Evolutionary conservation across 1,139 yeast species (phyloP).

Genomic region (Pichia sp.): DNA sequence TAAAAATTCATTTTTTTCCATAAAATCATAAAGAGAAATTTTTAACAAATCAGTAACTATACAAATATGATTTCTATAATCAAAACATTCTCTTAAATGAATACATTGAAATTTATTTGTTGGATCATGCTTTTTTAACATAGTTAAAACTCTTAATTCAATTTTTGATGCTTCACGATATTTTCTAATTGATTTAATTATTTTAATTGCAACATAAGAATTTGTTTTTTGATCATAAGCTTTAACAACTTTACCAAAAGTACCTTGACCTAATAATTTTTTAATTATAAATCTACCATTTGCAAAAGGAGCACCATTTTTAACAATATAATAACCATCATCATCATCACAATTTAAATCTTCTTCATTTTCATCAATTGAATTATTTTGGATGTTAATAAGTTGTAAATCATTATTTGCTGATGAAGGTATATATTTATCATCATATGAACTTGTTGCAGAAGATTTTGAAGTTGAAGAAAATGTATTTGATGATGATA

Average conservation of each 20-base stretch:
- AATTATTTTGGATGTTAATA: constrained; percentile 10
- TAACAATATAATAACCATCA: constrained; percentile 78
- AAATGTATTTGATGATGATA: constrained; percentile 4
- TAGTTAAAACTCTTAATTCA: constrained; percentile 72
- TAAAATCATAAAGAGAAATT: constrained; percentile 81
- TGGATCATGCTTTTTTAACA: constrained; percentile 69
- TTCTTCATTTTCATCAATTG: constrained; percentile 11
- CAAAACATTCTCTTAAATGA: constrained; percentile 84
- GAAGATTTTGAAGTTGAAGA: constrained; percentile 17
- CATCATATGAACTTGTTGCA: constrained; percentile 21
- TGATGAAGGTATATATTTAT: background rate
- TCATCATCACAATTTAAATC: constrained; percentile 51
- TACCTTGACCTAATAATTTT: constrained; percentile 86
- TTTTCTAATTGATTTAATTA: constrained; percentile 73
- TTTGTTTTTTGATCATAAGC: constrained; percentile 54
- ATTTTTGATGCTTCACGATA: constrained; percentile 82
- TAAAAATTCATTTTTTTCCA: constrained; percentile 67
- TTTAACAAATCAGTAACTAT: constrained; percentile 84
- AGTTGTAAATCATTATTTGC: constrained; percentile 10
- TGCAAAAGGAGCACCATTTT: constrained; percentile 53
- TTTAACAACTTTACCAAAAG: constrained; percentile 91
- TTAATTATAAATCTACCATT: constrained; percentile 60
- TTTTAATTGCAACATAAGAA: constrained; percentile 80
- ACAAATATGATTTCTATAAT: constrained; percentile 89
- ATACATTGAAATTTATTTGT: constrained; percentile 65